A percentile compares a stretch with the other conserved stretches of the same genome.
These are phyloP conservation scores for Neoascochyta sp. DNA, from an alignment of 2,329 filamentous ascomycete genomes.

Conservation along the genomic window DNA sequence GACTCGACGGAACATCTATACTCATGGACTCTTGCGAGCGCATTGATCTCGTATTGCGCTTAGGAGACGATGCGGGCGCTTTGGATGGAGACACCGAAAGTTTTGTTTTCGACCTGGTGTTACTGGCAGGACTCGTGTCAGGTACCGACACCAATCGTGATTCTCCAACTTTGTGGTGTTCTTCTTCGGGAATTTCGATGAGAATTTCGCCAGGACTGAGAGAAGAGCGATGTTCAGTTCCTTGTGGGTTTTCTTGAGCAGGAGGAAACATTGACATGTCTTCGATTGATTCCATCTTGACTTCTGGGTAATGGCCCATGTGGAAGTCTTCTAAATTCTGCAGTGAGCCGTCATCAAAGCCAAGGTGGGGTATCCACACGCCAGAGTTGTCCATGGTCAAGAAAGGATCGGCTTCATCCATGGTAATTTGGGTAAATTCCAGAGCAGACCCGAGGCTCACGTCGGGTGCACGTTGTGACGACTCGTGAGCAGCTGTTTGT, in stretches of 20 bases:
- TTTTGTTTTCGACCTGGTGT: conserved; percentile 33
- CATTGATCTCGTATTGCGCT: conserved; percentile 16
- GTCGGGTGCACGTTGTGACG: too few species aligned
- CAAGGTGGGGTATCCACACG: too few species aligned
- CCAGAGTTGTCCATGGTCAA: too few species aligned
- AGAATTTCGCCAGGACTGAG: too few species aligned
- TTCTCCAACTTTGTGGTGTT: conserved; percentile 19
- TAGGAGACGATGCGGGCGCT: conserved; percentile 9
- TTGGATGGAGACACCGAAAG: conserved; percentile 17
- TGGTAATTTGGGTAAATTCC: too few species aligned
- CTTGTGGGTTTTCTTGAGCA: conserved; percentile 6
- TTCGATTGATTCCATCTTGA: conserved; percentile 34
- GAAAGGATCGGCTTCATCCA: too few species aligned
- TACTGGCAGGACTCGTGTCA: conserved; percentile 25
- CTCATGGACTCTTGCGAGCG: conserved; percentile 13
- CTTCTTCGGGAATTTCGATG: conserved; percentile 18
- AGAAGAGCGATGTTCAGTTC: too few species aligned
- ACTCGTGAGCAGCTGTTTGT: too few species aligned
- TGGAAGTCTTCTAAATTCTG: too few species aligned
- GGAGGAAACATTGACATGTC: conserved; percentile 14
- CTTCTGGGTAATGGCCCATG: too few species aligned
- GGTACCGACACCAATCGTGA: conserved; percentile 17
- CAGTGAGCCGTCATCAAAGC: too few species aligned
- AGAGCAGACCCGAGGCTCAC: too few species aligned
- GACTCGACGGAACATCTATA: conserved; percentile 8